Conservation (phyloP, 2,329 filamentous ascomycete genomes). For the Fusarium nematophilum region DNA sequence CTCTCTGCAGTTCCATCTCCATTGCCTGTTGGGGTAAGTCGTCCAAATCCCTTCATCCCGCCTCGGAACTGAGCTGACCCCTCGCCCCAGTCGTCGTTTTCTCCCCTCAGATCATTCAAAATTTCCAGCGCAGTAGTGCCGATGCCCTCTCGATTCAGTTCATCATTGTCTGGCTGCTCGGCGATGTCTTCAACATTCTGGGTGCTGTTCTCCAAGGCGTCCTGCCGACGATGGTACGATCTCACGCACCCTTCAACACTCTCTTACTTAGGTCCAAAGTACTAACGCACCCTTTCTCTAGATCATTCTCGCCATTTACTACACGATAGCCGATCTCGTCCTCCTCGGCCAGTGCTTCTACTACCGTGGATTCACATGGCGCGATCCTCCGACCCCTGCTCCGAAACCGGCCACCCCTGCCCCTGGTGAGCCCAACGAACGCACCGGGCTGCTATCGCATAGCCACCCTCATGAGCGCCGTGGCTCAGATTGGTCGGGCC, state of each 20-base stretch:
- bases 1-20: slow-evolving; percentile 78
- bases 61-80: slow-evolving; percentile 25
- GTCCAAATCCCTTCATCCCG: background rate
- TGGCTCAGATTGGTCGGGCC: slow-evolving; percentile 67
- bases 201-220: slow-evolving; percentile 93
- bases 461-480: slow-evolving; percentile 55
- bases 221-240: slow-evolving; percentile 84
- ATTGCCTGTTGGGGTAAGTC: slow-evolving; percentile 85
- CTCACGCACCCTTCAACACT: background rate
- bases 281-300: slow-evolving; percentile 44
- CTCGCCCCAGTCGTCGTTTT: slow-evolving; percentile 82
- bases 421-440: slow-evolving; percentile 60
- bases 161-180: slow-evolving; percentile 90
- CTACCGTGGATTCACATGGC: slow-evolving; percentile 85
- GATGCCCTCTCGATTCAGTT: slow-evolving; percentile 93
- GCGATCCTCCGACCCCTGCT: slow-evolving; percentile 61
- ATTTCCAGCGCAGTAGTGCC: slow-evolving; percentile 85
- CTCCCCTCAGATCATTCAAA: slow-evolving; percentile 95
- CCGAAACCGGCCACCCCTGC: slow-evolving; percentile 53
- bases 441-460: slow-evolving; percentile 51
- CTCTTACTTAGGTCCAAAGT: background rate
- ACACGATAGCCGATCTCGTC: slow-evolving; percentile 91
- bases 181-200: slow-evolving; percentile 96
- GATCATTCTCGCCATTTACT: slow-evolving; percentile 93
- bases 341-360: slow-evolving; percentile 93